Percentiles rank a stretch among this genome's conserved stretches.
These are phyloP conservation scores for Trametes cinnabarina DNA, from an alignment of 768 basidiomycete genomes.

Conservation along the genomic window DNA sequence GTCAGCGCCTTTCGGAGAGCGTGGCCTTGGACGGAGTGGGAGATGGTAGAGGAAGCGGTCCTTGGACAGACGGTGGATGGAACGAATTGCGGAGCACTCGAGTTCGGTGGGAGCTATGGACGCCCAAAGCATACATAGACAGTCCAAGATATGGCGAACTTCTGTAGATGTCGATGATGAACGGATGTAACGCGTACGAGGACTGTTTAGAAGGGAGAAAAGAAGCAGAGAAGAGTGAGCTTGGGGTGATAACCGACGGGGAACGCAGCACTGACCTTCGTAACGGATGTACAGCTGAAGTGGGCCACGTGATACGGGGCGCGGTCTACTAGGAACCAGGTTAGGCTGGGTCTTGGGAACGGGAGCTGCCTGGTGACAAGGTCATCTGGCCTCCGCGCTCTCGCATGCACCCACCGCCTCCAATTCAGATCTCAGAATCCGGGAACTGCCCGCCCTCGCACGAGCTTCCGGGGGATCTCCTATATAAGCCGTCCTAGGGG, in stretches of 20 bases:
- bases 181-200: background rate
- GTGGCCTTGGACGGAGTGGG: constrained; percentile 25
- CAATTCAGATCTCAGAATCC: constrained; percentile 3
- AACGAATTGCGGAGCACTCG: constrained; percentile 20
- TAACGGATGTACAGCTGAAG: background rate
- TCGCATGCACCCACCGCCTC: constrained; percentile 5
- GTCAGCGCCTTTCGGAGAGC: constrained; percentile 15
- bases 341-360: constrained; percentile 14
- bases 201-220: background rate
- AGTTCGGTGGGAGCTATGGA: constrained; percentile 21
- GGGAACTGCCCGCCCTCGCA: constrained; percentile 3
- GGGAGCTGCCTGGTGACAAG: constrained; percentile 7
- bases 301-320: background rate
- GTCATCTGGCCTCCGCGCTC: constrained; percentile 17
- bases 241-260: background rate
- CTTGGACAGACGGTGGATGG: constrained; percentile 14
- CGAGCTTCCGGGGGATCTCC: background rate
- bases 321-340: constrained; percentile 6
- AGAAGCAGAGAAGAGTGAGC: background rate
- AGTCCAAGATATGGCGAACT: background rate
- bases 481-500: constrained; percentile 13
- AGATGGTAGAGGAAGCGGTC: constrained; percentile 20
- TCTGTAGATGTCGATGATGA: background rate
- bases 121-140: background rate
- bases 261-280: background rate